Conservation (phyloP, 1,139 yeast genomes). For the Suhomyces kunorum region DNA sequence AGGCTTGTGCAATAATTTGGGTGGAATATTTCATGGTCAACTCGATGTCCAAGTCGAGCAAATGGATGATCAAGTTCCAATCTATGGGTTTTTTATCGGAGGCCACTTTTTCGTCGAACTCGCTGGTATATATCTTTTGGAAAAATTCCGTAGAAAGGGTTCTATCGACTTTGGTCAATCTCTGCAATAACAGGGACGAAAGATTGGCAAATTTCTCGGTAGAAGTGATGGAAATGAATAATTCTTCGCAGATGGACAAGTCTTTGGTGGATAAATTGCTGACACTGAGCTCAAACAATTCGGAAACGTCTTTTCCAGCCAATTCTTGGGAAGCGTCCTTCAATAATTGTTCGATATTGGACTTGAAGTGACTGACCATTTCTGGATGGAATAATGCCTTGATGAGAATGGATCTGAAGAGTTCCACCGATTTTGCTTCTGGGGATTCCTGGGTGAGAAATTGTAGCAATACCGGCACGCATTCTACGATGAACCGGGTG, state of each 20-base stretch:
- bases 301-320: constrained; percentile 20
- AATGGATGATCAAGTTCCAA: constrained; percentile 48
- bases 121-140: constrained; percentile 32
- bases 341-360: constrained; percentile 23
- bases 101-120: constrained; percentile 20
- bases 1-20: constrained; percentile 19
- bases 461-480: constrained; percentile 15
- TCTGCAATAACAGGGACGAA: constrained; percentile 41
- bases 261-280: constrained; percentile 28
- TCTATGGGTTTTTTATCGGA: constrained; percentile 20
- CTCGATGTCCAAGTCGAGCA: constrained; percentile 53
- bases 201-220: constrained; percentile 29
- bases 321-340: constrained; percentile 15
- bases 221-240: constrained; percentile 39
- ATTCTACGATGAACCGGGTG: constrained; percentile 28
- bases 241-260: constrained; percentile 42
- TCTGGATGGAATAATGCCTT: constrained; percentile 23
- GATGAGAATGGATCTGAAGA: constrained; percentile 10
- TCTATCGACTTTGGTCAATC: constrained; percentile 41
- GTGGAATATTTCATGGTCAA: constrained; percentile 45
- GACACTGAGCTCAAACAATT: constrained; percentile 31
- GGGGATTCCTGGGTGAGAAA: constrained; percentile 4
- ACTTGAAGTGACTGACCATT: constrained; percentile 18
- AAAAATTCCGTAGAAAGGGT: constrained; percentile 52
- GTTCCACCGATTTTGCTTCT: background rate